A percentile compares a stretch with the other conserved stretches of the same genome.
phyloP scores from a whole-genome alignment of 148 eudicot species.

The Rhododendron ferrugineum region DNA sequence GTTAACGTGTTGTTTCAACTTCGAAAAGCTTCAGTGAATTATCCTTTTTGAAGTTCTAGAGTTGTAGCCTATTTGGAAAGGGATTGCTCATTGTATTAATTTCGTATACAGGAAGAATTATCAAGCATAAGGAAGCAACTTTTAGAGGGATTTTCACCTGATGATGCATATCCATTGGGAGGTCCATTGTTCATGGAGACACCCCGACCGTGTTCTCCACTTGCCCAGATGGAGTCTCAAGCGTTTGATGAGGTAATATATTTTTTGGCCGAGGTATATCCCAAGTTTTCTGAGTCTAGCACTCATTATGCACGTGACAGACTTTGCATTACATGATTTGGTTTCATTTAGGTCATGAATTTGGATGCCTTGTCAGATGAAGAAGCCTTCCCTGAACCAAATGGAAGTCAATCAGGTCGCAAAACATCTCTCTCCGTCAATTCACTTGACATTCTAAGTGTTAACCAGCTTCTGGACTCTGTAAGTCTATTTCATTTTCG shows the following conservation, averaged over 20 bases:
- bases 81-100: neutral
- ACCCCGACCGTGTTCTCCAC: slow-evolving; percentile 63
- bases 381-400: slow-evolving; percentile 48
- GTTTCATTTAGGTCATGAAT: slow-evolving; percentile 32
- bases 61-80: neutral
- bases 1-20: neutral
- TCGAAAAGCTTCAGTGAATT: neutral
- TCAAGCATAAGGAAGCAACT: slow-evolving; percentile 54
- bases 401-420: slow-evolving; percentile 68
- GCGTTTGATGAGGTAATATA: slow-evolving; percentile 60
- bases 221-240: slow-evolving; percentile 41
- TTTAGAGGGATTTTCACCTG: slow-evolving; percentile 64
- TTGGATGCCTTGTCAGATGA: slow-evolving; percentile 46
- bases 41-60: neutral
- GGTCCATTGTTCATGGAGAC: slow-evolving; percentile 77
- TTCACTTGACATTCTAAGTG: slow-evolving; percentile 67
- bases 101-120: slow-evolving; percentile 53
- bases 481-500: slow-evolving; percentile 33
- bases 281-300: neutral
- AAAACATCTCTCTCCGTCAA: slow-evolving; percentile 53
- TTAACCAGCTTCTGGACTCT: slow-evolving; percentile 86
- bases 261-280: neutral
- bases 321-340: neutral
- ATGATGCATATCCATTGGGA: slow-evolving; percentile 64
- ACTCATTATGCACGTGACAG: neutral